These are phyloP conservation scores for Lumnitzera littorea DNA, from an alignment of 345 rosid genomes.

Conservation along the genomic window DNA sequence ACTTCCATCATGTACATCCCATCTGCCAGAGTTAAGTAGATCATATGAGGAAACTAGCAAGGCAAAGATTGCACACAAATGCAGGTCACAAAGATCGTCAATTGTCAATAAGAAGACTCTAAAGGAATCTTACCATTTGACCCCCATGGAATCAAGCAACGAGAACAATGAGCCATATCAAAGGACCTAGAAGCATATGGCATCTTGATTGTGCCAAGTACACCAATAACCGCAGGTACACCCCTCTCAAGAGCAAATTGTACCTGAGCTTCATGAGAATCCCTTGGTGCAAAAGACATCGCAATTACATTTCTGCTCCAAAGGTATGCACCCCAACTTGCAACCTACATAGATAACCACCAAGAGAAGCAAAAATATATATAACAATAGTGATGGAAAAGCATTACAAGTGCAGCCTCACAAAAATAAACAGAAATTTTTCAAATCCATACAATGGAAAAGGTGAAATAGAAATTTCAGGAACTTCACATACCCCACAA, in stretches of 20 bases:
- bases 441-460: conserved; percentile 2
- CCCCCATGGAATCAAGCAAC: conserved; percentile 98
- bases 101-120: background rate
- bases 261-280: conserved; percentile 97
- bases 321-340: conserved; percentile 96
- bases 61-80: too few relatives aligned
- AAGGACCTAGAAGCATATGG: conserved; percentile 93
- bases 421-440: too few relatives aligned
- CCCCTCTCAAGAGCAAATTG: conserved; percentile 99
- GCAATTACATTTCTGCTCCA: conserved; percentile 95
- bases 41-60: background rate
- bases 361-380: conserved; percentile 1
- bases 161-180: conserved; percentile 98
- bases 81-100: too few relatives aligned
- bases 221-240: conserved; percentile 98
- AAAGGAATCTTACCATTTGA: conserved; percentile 60
- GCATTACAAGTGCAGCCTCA: too few relatives aligned
- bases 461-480: background rate
- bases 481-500: conserved; percentile 70
- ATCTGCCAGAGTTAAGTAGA: conserved; percentile 34
- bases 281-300: conserved; percentile 99
- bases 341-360: conserved; percentile 49
- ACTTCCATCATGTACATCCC: conserved; percentile 94
- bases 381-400: too few relatives aligned
- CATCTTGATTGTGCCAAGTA: conserved; percentile 83